A percentile compares a stretch with the other conserved stretches of the same genome.
These are phyloP conservation scores for Penicillium fimorum DNA, from an alignment of 495 filamentous ascomycete species.

Conservation along the genomic window DNA sequence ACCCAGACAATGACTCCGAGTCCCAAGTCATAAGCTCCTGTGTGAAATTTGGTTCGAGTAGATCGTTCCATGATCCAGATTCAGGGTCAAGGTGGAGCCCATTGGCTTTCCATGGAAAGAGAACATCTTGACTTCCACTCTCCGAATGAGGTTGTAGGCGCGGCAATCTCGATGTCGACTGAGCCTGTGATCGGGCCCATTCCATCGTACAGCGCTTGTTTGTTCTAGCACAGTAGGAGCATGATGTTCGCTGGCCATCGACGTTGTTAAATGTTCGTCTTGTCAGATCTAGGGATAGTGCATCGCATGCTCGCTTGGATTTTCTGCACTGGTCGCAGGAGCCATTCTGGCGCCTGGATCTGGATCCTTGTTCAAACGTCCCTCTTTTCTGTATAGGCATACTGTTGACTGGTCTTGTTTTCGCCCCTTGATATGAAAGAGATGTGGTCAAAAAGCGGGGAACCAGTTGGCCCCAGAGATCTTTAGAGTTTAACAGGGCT, in stretches of 20 bases:
- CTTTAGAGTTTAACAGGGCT: too few relatives aligned
- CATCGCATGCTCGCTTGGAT: constrained; percentile 14
- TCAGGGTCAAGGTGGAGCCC: not conserved
- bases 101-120: not conserved
- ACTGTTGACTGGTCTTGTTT: too few relatives aligned
- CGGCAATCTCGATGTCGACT: too few relatives aligned
- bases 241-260: constrained; percentile 11
- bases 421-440: too few relatives aligned
- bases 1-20: not conserved
- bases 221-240: constrained; percentile 32
- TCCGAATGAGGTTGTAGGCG: not conserved
- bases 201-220: constrained; percentile 33
- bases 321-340: constrained; percentile 18
- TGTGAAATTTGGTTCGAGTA: not conserved
- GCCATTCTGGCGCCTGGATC: constrained; percentile 20
- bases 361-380: not conserved
- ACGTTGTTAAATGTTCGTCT: constrained; percentile 3
- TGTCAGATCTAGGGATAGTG: constrained; percentile 1
- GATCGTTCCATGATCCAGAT: not conserved
- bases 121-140: not conserved
- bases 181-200: constrained; percentile 24
- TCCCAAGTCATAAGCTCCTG: constrained; percentile 1
- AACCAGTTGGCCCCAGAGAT: too few relatives aligned
- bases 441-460: too few relatives aligned
- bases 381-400: not conserved